Conservation (phyloP, 176 grass and related monocot species). For the Chrysopogon serrulatus region DNA sequence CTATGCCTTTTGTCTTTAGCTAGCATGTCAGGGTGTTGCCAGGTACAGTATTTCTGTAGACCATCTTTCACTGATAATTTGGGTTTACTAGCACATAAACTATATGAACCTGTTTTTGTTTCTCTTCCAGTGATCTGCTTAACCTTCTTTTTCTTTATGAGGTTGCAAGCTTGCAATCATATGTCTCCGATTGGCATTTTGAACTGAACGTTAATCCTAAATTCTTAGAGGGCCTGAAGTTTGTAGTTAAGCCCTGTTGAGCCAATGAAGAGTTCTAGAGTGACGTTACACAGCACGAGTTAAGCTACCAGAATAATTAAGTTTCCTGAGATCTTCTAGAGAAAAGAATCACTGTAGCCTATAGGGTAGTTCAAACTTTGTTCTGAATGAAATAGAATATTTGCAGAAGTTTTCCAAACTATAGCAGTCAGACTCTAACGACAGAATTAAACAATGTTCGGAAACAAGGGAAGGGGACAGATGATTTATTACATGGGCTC, state of each 20-base stretch:
- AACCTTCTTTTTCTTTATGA: not conserved
- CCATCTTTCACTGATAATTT: not conserved
- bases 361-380: not conserved
- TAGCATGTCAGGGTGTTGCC: slow-evolving; percentile 97
- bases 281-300: not conserved
- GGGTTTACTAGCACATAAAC: not conserved
- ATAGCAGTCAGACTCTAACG: not conserved
- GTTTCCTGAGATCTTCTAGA: not conserved
- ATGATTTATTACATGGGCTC: not conserved
- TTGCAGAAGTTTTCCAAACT: slow-evolving; percentile 11
- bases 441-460: not conserved
- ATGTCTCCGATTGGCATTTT: slow-evolving; percentile 2
- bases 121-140: not conserved
- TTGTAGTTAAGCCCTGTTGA: not conserved
- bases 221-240: not conserved
- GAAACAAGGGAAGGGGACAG: not conserved
- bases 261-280: not conserved
- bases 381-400: not conserved
- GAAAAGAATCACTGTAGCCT: not conserved
- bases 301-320: not conserved
- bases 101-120: not conserved
- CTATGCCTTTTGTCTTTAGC: slow-evolving; percentile 67
- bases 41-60: slow-evolving; percentile 52
- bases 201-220: not conserved
- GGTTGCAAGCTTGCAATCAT: not conserved